Percentiles rank a stretch among this genome's conserved stretches.
phyloP scores from a whole-genome alignment of 2,329 filamentous ascomycete species.

The Pseudogymnoascus sp. region DNA sequence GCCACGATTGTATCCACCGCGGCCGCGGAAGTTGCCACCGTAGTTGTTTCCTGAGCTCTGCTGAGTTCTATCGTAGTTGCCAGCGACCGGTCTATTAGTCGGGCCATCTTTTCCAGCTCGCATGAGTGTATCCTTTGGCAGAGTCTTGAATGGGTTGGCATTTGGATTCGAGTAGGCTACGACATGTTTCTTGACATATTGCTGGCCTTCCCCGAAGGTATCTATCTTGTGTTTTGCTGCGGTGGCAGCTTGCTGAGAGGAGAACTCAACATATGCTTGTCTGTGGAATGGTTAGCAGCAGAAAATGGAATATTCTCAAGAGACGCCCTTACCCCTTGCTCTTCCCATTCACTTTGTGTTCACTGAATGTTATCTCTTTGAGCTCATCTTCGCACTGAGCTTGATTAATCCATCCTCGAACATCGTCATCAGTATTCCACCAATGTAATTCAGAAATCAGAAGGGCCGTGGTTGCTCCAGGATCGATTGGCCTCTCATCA shows the following conservation, averaged over 20 bases:
- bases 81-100: slow-evolving; percentile 44
- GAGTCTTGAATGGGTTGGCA: slow-evolving; percentile 79
- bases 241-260: slow-evolving; percentile 73
- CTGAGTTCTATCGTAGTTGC: slow-evolving; percentile 34
- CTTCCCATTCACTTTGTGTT: slow-evolving; percentile 98
- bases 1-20: slow-evolving; percentile 38
- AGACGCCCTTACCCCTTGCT: slow-evolving; percentile 68
- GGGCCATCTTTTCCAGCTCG: slow-evolving; percentile 54
- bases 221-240: slow-evolving; percentile 79
- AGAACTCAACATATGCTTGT: slow-evolving; percentile 78
- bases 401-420: slow-evolving; percentile 75
- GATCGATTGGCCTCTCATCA: slow-evolving; percentile 50
- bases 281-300: slow-evolving; percentile 28
- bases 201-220: slow-evolving; percentile 42
- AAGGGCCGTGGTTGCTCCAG: slow-evolving; percentile 58
- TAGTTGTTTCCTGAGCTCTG: slow-evolving; percentile 27
- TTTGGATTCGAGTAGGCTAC: slow-evolving; percentile 68
- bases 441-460: slow-evolving; percentile 86
- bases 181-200: slow-evolving; percentile 54
- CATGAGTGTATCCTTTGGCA: slow-evolving; percentile 78
- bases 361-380: slow-evolving; percentile 90
- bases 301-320: background rate
- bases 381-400: slow-evolving; percentile 77
- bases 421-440: slow-evolving; percentile 95
- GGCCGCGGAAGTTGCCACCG: slow-evolving; percentile 38